These are phyloP conservation scores for Xylariaceae sp. DNA, from an alignment of 2,329 filamentous ascomycete genomes.

Conservation along the genomic window DNA sequence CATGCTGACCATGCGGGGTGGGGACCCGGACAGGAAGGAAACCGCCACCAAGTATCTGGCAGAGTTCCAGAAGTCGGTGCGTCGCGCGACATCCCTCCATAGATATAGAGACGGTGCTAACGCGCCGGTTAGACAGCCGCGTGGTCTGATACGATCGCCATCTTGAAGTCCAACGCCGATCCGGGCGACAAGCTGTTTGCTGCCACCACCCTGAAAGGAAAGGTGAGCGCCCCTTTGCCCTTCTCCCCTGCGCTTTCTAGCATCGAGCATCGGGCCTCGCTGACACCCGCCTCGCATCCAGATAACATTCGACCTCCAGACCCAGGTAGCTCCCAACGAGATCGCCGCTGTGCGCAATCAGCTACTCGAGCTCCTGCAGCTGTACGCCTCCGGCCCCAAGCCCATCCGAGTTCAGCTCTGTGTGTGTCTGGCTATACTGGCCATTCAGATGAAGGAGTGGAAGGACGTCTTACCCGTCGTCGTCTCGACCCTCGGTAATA, in stretches of 20 bases:
- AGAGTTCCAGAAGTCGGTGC: slow-evolving; percentile 95
- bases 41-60: slow-evolving; percentile 89
- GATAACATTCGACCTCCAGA: slow-evolving; percentile 91
- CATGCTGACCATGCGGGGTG: slow-evolving; percentile 87
- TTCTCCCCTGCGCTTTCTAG: slow-evolving; percentile 6
- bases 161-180: slow-evolving; percentile 78
- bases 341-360: slow-evolving; percentile 78
- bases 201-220: slow-evolving; percentile 94
- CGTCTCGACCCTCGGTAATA: slow-evolving; percentile 72
- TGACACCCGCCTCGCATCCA: slow-evolving; percentile 36
- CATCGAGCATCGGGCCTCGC: slow-evolving; percentile 20
- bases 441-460: slow-evolving; percentile 95
- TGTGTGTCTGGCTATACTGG: slow-evolving; percentile 89
- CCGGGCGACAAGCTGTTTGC: slow-evolving; percentile 91
- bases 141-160: slow-evolving; percentile 83
- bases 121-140: slow-evolving; percentile 68
- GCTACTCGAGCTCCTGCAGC: slow-evolving; percentile 75
- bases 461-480: slow-evolving; percentile 86
- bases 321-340: slow-evolving; percentile 77
- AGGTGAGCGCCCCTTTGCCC: slow-evolving; percentile 57
- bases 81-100: slow-evolving; percentile 33
- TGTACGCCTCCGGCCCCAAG: slow-evolving; percentile 78
- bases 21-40: slow-evolving; percentile 77
- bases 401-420: slow-evolving; percentile 87
- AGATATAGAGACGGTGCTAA: background rate